Percentiles rank a stretch among this genome's conserved stretches.
These are phyloP conservation scores for Gossypium schwendimanii DNA, from an alignment of 441 rosid genomes.

Conservation along the genomic window DNA sequence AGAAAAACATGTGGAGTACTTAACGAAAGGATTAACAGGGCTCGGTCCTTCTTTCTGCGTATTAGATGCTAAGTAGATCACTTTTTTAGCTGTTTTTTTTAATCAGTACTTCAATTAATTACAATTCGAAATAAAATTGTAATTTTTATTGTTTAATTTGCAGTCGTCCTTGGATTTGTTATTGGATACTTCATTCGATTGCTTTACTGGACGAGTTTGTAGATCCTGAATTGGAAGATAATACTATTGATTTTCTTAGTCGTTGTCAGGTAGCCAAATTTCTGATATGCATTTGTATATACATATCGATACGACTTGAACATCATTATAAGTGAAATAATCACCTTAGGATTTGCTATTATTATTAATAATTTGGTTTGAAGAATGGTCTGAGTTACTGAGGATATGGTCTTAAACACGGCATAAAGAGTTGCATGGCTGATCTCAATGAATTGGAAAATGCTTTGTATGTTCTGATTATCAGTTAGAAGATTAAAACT, in stretches of 20 bases:
- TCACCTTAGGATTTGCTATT: background rate
- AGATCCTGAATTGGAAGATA: conserved; percentile 34
- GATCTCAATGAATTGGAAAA: background rate
- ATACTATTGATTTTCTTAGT: conserved; percentile 54
- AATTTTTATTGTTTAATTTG: conserved; percentile 4
- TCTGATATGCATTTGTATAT: background rate
- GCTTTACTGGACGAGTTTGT: conserved; percentile 66
- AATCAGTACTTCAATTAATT: background rate
- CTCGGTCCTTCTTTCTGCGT: conserved; percentile 53
- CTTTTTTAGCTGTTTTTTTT: background rate
- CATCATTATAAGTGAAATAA: background rate
- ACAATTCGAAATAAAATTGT: background rate
- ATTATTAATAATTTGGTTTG: background rate
- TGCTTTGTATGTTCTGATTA: background rate
- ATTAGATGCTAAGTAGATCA: conserved; percentile 67
- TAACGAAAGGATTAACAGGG: conserved; percentile 51
- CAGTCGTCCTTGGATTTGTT: conserved; percentile 96
- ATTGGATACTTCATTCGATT: conserved; percentile 86
- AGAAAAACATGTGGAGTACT: conserved; percentile 60
- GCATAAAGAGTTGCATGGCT: background rate
- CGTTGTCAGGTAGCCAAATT: conserved; percentile 62
- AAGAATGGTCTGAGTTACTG: background rate
- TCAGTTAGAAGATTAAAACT: background rate
- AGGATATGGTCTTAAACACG: conserved; percentile 1
- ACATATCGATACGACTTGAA: background rate